Conservation (phyloP, 1,139 yeast genomes). For the Taphrina flavorubra region DNA sequence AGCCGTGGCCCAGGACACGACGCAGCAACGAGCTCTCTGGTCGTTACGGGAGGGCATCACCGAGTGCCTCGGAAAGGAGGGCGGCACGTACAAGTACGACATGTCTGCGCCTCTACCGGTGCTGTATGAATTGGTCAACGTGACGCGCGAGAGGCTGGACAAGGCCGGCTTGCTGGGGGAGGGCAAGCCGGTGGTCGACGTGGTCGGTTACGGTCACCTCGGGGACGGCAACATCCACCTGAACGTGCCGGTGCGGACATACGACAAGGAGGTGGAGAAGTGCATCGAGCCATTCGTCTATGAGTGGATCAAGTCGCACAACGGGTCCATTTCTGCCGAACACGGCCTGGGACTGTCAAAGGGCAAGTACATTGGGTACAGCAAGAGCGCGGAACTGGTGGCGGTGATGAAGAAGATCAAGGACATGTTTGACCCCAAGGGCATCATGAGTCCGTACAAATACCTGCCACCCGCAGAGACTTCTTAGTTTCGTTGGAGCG, state of each 20-base stretch:
- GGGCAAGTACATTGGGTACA: conserved; percentile 82
- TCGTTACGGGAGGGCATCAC: conserved; percentile 93
- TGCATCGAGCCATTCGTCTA: conserved; percentile 90
- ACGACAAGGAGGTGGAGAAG: conserved; percentile 74
- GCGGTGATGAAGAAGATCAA: conserved; percentile 76
- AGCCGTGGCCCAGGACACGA: conserved; percentile 92
- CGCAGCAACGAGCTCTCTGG: conserved; percentile 85
- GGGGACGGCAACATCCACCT: conserved; percentile 96
- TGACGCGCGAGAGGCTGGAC: conserved; percentile 63
- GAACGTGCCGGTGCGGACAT: conserved; percentile 86
- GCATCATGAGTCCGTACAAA: conserved; percentile 90
- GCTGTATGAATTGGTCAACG: conserved; percentile 80
- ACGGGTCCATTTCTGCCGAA: conserved; percentile 94
- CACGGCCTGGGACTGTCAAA: conserved; percentile 97
- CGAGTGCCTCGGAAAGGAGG: conserved; percentile 81
- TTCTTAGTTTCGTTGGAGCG: too few species aligned
- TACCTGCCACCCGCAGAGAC: conserved; percentile 57
- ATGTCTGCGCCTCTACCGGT: conserved; percentile 84
- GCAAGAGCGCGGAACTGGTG: conserved; percentile 74
- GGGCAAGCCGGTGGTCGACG: conserved; percentile 78
- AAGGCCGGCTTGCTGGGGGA: conserved; percentile 65
- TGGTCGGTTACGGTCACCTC: conserved; percentile 93
- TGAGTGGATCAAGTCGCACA: conserved; percentile 75
- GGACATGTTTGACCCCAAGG: conserved; percentile 83
- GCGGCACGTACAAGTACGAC: conserved; percentile 97